Base-by-base conservation (phyloP, 1,139 yeast genomes). In the Pichia sp. region DNA sequence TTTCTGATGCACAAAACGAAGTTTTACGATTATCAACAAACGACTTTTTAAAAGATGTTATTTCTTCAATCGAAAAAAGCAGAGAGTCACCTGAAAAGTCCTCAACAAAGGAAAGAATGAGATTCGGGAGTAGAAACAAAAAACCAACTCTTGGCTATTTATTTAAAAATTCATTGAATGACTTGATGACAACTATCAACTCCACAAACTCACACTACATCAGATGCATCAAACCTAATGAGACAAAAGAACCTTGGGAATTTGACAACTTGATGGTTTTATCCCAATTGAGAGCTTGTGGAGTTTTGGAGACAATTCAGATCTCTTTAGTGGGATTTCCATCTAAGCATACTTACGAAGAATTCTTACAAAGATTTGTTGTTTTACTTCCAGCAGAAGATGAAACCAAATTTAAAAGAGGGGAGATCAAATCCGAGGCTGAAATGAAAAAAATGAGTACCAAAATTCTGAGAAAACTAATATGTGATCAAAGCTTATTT, bases 301-400 rank as follows among this genome's bases (percentile, higher is more conserved):
- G 99, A 82, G 99, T 93, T 50, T 77, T 93, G 63, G 99, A 93
- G 72, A 93, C 99, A 1, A 93, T 93, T 66, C 78, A 96, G 64
- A 93, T 93, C 51, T 92, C 98, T 5, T 90, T 97, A 72, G 98
- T 97, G 52, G 99, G 99, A 32, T 93, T 90, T 78, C 99, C 99
- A 31, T 87, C 97, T 0, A 80, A 97, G 68, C 90, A 97, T 92
- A 82, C 96, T 0, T 93, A 89, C 68, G 92, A 85, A 54, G 99
- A 93, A 67, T 93, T 93, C 75, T 95, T 95, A 45, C 82, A 84
- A 59, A 82, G 97, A 66, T 93, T 90, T 70, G 92, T 87, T 66
- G 81, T 92, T 64, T 77, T 93, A 57, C 82, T 89, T 49, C 82
- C 84, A 38, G 84, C 95, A 0, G 73, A 75, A 29, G 53, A 50